Evolutionary conservation across 177 flowering plant genomes (phyloP), one percentile per base, ranked within the genome.

Genomic region (Vitis hybrid): DNA sequence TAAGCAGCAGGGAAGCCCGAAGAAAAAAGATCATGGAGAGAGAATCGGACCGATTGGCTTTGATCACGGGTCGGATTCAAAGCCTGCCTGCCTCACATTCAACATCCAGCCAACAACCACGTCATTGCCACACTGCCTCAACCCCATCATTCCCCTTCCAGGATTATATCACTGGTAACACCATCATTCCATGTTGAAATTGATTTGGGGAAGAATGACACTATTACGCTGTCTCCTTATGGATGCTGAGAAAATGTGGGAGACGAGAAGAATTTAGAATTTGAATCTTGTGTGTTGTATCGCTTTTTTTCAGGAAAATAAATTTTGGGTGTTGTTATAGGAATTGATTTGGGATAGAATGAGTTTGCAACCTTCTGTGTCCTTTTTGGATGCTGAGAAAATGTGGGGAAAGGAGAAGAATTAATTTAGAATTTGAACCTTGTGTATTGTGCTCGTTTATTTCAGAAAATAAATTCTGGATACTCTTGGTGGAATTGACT

Each of bases 1-100:
- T 30, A 3, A 76, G 62, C 66, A 61, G 51, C 19, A 64, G 72
- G 67, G 83, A 78, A 55, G 78, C 63, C 39, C 57, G 85, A 52
- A 72, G 85, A 64, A 68, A 71, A 78, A 78, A 68, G 73, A 84
- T 87, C 14, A 8, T 64, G 7, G 78, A 80, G 23, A 75, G 77
- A 64, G 86, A 82, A 10, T 62, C 81, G 0, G 88, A 87, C 76
- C 80, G 91, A 5, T 19, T 85, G 76, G 84, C 84, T 48, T 68
- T 81, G 58, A 87, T 87, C 58, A 81, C 82, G 12, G 86, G 89
- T 17, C 78, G 73, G 45, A 51, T 78, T 70, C 64, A 50, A 4
- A 65, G 65, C 57, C 65, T 84, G 17, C 71, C 76, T 32, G 66
- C 76, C 6, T 45, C 80, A 2, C 11, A 78, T 48, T 55, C 75